Evolutionary conservation across 192 early-diverging fungal genomes (phyloP).

Genomic region (Helicostylum pulchrum): DNA sequence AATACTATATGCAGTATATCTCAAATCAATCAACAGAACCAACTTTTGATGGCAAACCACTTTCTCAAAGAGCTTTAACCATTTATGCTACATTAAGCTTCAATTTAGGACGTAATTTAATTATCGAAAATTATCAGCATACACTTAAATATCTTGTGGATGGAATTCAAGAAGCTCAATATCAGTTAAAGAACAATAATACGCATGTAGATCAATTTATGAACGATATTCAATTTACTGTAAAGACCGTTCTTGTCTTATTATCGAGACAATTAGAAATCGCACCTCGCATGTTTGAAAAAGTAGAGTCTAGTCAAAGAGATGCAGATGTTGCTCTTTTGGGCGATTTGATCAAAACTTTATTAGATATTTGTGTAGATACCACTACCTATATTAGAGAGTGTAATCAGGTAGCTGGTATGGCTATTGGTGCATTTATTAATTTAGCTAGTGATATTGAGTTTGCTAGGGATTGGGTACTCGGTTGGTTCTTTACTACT

Average conservation of each 20-base stretch:
- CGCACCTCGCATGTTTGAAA: conserved; percentile 13
- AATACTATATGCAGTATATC: conserved; percentile 21
- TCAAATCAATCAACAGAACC: background rate
- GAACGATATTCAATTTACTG: conserved; percentile 35
- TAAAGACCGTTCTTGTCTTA: conserved; percentile 37
- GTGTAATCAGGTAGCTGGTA: conserved; percentile 39
- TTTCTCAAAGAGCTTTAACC: conserved; percentile 39
- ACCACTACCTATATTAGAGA: conserved; percentile 31
- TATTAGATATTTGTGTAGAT: conserved; percentile 22
- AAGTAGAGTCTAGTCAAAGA: background rate
- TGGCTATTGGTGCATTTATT: conserved; percentile 33
- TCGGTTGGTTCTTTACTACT: conserved; percentile 29
- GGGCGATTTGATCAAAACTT: conserved; percentile 12
- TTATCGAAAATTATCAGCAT: conserved; percentile 16
- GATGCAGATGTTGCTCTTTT: conserved; percentile 7
- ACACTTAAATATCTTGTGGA: conserved; percentile 26
- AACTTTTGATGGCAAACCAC: background rate
- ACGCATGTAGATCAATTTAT: conserved; percentile 17
- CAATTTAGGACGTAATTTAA: conserved; percentile 30
- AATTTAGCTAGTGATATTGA: conserved; percentile 20
- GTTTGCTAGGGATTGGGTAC: conserved; percentile 17
- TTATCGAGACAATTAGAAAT: conserved; percentile 21
- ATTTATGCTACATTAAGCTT: conserved; percentile 46
- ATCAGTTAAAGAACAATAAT: background rate
- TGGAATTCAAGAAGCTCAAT: background rate